Evolutionary conservation across 2,329 filamentous ascomycete species (phyloP).

Genomic region (Colletotrichum graminicola): DNA sequence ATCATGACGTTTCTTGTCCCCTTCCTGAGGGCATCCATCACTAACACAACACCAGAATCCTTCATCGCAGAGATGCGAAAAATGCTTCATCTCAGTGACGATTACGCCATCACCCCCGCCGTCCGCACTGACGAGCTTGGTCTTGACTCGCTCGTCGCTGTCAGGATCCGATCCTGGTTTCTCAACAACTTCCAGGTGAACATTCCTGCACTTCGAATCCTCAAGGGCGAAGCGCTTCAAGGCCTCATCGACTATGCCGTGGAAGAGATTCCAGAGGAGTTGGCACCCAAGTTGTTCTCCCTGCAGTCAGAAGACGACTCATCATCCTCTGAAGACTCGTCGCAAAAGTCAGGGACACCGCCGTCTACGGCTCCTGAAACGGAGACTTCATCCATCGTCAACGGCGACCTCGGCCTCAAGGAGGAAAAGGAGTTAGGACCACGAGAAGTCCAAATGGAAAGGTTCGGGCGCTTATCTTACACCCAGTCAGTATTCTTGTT

Average conservation of each 20-base stretch:
- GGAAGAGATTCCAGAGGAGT: slow-evolving; percentile 5
- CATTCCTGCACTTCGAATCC: slow-evolving; percentile 59
- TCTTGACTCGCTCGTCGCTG: slow-evolving; percentile 47
- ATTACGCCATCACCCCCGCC: slow-evolving; percentile 26
- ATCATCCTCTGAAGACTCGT: not conserved
- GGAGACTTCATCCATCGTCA: not conserved
- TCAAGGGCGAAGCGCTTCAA: slow-evolving; percentile 44
- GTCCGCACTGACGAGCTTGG: slow-evolving; percentile 43
- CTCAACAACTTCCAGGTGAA: slow-evolving; percentile 57
- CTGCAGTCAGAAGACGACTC: not conserved
- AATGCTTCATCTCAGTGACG: slow-evolving; percentile 42
- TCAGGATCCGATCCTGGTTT: slow-evolving; percentile 61
- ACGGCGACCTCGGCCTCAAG: not conserved
- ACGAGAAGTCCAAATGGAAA: no score
- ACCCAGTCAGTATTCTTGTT: no score
- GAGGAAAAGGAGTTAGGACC: not conserved
- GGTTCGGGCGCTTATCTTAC: no score
- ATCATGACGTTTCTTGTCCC: not conserved
- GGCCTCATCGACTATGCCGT: not conserved
- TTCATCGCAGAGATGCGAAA: slow-evolving; percentile 28
- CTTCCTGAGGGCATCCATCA: not conserved
- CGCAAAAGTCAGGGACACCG: not conserved
- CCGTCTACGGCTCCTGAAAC: slow-evolving; percentile 1
- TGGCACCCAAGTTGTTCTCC: not conserved
- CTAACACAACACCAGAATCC: not conserved